Percentiles rank a stretch among this genome's conserved stretches.
phyloP scores from a whole-genome alignment of 2,329 filamentous ascomycete genomes.

The Xylariaceae sp. region DNA sequence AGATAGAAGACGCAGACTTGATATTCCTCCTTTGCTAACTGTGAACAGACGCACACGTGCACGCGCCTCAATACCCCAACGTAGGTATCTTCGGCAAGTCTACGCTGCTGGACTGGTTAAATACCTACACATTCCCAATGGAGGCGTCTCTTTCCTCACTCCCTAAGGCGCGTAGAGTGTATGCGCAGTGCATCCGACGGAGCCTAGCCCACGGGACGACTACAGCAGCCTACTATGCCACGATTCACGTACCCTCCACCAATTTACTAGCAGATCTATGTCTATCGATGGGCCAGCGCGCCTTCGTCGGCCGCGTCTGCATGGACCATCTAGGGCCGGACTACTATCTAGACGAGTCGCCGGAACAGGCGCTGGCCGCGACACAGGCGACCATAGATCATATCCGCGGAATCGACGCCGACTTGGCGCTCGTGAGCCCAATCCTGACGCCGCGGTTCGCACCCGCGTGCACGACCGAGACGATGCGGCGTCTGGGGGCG shows the following conservation, averaged over 20 bases:
- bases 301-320: constrained; percentile 90
- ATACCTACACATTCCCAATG: constrained; percentile 92
- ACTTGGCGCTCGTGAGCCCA: constrained; percentile 67
- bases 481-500: constrained; percentile 65
- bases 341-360: constrained; percentile 76
- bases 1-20: not conserved
- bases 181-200: constrained; percentile 74
- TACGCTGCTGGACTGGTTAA: constrained; percentile 90
- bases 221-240: constrained; percentile 92
- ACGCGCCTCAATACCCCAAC: constrained; percentile 94
- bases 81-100: constrained; percentile 90
- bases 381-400: constrained; percentile 66
- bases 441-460: constrained; percentile 79
- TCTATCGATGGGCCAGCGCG: constrained; percentile 77
- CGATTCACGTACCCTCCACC: constrained; percentile 83
- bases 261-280: constrained; percentile 89
- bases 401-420: constrained; percentile 68
- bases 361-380: constrained; percentile 57
- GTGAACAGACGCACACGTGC: constrained; percentile 84
- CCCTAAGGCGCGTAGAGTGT: constrained; percentile 68
- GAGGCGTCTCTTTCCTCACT: constrained; percentile 74
- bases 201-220: constrained; percentile 92
- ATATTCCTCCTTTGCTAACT: constrained; percentile 25
- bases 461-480: constrained; percentile 60
- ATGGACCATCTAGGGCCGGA: constrained; percentile 81